Evolutionary conservation across 352 stramenopile species (phyloP), one percentile per base, ranked within the genome.

Genomic region (Pythium myriotylum): DNA sequence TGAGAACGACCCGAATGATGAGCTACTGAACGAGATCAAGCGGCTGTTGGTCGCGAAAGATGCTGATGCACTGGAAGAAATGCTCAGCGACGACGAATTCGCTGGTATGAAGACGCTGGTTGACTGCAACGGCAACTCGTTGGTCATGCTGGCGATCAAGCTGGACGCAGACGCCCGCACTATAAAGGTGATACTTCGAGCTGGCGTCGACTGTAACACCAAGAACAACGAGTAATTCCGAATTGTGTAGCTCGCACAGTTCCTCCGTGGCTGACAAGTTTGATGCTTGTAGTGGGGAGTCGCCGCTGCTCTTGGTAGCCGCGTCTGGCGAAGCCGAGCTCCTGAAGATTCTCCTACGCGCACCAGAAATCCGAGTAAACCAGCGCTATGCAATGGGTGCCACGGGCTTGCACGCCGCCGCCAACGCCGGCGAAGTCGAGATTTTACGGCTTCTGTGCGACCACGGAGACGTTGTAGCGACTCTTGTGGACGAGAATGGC

Each of bases 381-480:
- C 65, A 81, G 54, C 50, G 59, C 2, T 86, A 74, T 20, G 59
- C 65, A 43, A 54, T 84, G 16, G 82, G 80, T 13, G 74, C 72
- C 7, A 86, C 78, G 19, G 77, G 76, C 3, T 73, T 92, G 41
- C 80, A 87, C 45, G 80, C 69, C 17, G 82, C 82, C 0, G 76
- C 80, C 1, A 88, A 86, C 46, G 77, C 76, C 27, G 80, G 82
- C 5, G 74, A 88, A n/a, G 58, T 78, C 7, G 46, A 63, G 19
- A 72, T 82, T 53, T 32, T 92, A 10, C 72, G 86, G 26, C n/a
- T 82, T 29, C 47, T 92, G 9, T 79, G 69, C 19, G 67, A 75
- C n/a, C 53, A 72, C 24, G 80, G 82, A 0, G 67, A 67, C 3
- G 45, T 70, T 1, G 49, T 70, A 4, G 66, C 70, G 2, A 51